phyloP scores from a whole-genome alignment of 805 yeast genomes.

The Candida pseudoglaebosa region DNA sequence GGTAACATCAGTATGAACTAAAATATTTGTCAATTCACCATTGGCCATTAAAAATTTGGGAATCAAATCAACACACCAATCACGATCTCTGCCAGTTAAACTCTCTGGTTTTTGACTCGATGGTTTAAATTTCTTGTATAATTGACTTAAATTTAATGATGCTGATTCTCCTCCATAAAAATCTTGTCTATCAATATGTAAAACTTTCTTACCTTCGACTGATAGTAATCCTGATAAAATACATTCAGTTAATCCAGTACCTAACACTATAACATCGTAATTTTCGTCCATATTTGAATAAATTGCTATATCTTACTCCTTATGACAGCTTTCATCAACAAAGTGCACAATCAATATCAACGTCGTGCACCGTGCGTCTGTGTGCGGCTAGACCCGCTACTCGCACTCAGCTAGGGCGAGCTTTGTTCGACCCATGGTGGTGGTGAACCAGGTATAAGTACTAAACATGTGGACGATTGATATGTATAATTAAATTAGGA shows the following conservation, averaged over 20 bases:
- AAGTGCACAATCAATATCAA: too few relatives aligned
- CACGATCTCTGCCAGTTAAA: conserved; percentile 84
- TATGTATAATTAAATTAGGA: too few relatives aligned
- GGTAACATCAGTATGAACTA: conserved; percentile 94
- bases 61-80: conserved; percentile 96
- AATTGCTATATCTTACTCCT: too few relatives aligned
- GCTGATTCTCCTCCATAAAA: conserved; percentile 95
- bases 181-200: conserved; percentile 94
- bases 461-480: too few relatives aligned
- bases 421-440: too few relatives aligned
- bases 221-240: conserved; percentile 89
- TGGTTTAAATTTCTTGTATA: conserved; percentile 84
- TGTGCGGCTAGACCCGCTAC: too few relatives aligned
- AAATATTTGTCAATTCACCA: conserved; percentile 93
- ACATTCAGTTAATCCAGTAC: conserved; percentile 95
- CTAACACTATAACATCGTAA: conserved; percentile 94
- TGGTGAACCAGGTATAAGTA: too few relatives aligned
- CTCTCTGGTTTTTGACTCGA: conserved; percentile 59
- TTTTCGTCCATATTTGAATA: conserved; percentile 73
- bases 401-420: too few relatives aligned
- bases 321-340: too few relatives aligned
- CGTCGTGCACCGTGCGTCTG: too few relatives aligned
- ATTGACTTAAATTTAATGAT: conserved; percentile 66
- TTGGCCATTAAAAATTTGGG: conserved; percentile 97
- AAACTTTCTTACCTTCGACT: conserved; percentile 96